Evolutionary conservation across 2,329 filamentous ascomycete species (phyloP), one percentile per base, ranked within the genome.

Genomic region (Sporothrix pallida): DNA sequence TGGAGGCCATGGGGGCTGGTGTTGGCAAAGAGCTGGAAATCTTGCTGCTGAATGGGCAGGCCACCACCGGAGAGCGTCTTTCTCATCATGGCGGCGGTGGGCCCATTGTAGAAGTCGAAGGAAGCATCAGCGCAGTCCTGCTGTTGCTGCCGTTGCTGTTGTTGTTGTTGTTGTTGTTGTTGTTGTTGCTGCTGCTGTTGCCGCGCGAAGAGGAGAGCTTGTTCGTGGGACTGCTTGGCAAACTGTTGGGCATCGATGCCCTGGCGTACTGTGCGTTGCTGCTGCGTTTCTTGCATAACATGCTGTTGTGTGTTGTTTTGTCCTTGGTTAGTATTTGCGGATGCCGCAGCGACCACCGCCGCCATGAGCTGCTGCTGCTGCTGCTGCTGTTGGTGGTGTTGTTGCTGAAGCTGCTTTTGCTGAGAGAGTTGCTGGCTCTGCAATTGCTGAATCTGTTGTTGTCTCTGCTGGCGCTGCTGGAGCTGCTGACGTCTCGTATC

Each of bases 221-320:
- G 88, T 83, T 83, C 84, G 75, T 80, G 79, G 76, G 77, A 76
- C 73, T 75, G 77, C 75, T 78, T 75, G 76, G 73, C 72, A 50
- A 75, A 75, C 74, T 83, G 79, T 80, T 83, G 83, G 75, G 76
- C 75, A 74, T 81, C 87, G 88, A 31, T 26, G 65, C 92, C 91
- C 89, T 92, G 92, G 90, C 92, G 90, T 89, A 89, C 89, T 88
- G 90, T 88, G 88, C 89, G 90, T 87, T 94, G 93, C 91, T 93
- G 90, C 89, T 95, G 93, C 90, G 92, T 88, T 93, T 93, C 92
- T 91, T 91, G 92, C 91, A 94, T 88, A 85, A 90, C 87, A 88
- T 94, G 92, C 89, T 95, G 75, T 67, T 72, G 92, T 84, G 84
- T 87, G 79, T 82, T 83, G 84, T 85, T 80, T 86, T 86, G 83